Conservation (phyloP, 2,329 filamentous ascomycete species). For the Pezicula rhizophila region DNA sequence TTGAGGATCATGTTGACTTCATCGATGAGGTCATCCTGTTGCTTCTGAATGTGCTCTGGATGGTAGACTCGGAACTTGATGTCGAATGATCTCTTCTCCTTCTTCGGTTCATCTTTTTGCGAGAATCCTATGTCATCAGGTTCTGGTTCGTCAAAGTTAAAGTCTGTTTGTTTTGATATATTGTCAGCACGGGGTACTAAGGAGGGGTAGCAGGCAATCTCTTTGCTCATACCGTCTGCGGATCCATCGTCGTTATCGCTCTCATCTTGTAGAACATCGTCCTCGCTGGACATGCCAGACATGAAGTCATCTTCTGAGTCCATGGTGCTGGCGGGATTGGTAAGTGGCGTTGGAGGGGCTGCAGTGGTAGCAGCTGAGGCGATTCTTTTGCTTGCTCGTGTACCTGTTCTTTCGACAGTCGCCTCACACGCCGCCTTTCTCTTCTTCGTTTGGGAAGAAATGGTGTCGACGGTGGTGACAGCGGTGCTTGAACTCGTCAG, state of each 20-base stretch:
- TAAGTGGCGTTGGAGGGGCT: constrained; percentile 51
- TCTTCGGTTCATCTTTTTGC: constrained; percentile 62
- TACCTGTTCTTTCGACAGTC: constrained; percentile 27
- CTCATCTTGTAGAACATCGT: constrained; percentile 66
- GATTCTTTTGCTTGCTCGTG: constrained; percentile 27
- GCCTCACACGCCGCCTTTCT: constrained; percentile 43
- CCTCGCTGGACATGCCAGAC: constrained; percentile 74
- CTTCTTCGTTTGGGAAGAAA: constrained; percentile 46
- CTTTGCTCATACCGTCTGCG: constrained; percentile 24
- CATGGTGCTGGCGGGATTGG: constrained; percentile 59
- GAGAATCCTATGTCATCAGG: constrained; percentile 37
- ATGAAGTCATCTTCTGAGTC: constrained; percentile 95
- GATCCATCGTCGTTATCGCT: constrained; percentile 70
- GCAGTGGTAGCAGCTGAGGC: constrained; percentile 31
- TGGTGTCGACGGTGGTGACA: constrained; percentile 33
- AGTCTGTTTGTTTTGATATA: constrained; percentile 19
- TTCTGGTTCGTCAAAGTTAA: constrained; percentile 43
- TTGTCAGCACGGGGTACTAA: constrained; percentile 3
- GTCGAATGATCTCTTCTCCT: constrained; percentile 71
- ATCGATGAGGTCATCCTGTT: constrained; percentile 79
- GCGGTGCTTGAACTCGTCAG: constrained; percentile 21
- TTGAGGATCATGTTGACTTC: constrained; percentile 91
- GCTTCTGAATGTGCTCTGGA: constrained; percentile 73
- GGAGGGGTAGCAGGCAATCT: not conserved
- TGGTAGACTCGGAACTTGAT: constrained; percentile 78